Percentiles rank a stretch among this genome's conserved stretches.
These are phyloP conservation scores for Colletotrichum lindemuthianum DNA, from an alignment of 2,329 filamentous ascomycete genomes.

Conservation along the genomic window DNA sequence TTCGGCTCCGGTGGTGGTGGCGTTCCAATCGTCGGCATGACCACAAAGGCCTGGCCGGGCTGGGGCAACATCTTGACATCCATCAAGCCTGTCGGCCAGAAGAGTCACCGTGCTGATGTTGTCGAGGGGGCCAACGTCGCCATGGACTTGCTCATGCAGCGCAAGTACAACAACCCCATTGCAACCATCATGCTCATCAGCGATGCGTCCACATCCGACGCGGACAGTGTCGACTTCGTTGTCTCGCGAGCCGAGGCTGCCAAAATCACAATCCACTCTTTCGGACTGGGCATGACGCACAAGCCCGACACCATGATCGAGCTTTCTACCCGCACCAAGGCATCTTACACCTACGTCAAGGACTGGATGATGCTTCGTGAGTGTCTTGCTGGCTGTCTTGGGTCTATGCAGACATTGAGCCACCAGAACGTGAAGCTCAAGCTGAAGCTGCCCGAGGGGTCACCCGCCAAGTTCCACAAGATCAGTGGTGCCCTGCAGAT, in stretches of 20 bases:
- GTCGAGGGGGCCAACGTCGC: constrained; percentile 98
- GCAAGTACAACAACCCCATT: constrained; percentile 94
- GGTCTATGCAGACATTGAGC: constrained; percentile 91
- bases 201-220: constrained; percentile 93
- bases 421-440: constrained; percentile 98
- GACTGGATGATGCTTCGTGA: constrained; percentile 99
- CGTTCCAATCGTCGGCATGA: constrained; percentile 97
- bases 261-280: constrained; percentile 97
- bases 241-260: constrained; percentile 96
- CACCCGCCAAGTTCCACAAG: constrained; percentile 97
- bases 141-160: constrained; percentile 98
- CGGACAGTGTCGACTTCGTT: constrained; percentile 96
- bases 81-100: constrained; percentile 93
- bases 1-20: constrained; percentile 95
- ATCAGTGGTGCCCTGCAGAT: constrained; percentile 96
- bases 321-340: constrained; percentile 93
- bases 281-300: constrained; percentile 94
- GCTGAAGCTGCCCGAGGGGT: constrained; percentile 92
- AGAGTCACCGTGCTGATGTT: constrained; percentile 94
- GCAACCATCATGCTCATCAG: constrained; percentile 97
- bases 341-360: constrained; percentile 97
- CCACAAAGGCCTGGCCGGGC: constrained; percentile 90
- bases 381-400: constrained; percentile 92
- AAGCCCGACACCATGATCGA: constrained; percentile 99
- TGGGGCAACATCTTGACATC: constrained; percentile 89